Evolutionary conservation across 495 filamentous ascomycete species (phyloP).

Genomic region (Niebla homalea): DNA sequence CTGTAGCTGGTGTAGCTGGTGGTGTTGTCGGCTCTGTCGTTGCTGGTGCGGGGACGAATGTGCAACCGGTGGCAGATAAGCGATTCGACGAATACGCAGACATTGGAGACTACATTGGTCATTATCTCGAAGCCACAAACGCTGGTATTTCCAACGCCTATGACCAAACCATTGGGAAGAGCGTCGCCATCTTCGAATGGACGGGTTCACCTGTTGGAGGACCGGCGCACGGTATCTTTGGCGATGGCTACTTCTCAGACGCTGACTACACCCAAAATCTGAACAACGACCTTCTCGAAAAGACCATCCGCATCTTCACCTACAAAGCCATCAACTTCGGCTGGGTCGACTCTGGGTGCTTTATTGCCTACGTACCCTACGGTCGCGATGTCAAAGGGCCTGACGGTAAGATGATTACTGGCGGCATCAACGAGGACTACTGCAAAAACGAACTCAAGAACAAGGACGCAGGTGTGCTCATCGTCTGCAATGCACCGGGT

Average conservation of each 20-base stretch:
- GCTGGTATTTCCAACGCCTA: slow-evolving; percentile 2
- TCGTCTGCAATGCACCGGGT: slow-evolving; percentile 1
- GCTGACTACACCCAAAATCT: background rate
- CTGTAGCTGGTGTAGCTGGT: background rate
- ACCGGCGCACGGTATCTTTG: slow-evolving; percentile 1
- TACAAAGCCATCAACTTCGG: slow-evolving; percentile 10
- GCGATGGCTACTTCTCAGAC: slow-evolving; percentile 2
- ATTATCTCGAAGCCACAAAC: slow-evolving; percentile 2
- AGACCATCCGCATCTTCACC: slow-evolving; percentile 2
- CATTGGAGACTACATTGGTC: background rate
- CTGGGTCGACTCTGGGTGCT: slow-evolving; percentile 3
- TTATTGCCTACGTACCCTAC: slow-evolving; percentile 11
- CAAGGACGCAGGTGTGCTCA: background rate
- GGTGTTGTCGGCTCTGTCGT: background rate
- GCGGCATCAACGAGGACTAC: background rate
- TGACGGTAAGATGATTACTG: background rate
- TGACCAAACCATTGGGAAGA: slow-evolving; percentile 3
- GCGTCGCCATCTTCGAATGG: background rate
- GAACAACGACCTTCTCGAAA: background rate
- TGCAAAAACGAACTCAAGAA: slow-evolving; percentile 4
- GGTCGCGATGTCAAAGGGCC: background rate
- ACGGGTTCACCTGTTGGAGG: background rate
- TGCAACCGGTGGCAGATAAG: slow-evolving; percentile 6
- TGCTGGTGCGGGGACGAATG: background rate
- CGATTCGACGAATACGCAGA: slow-evolving; percentile 3